Evolutionary conservation across 2,329 filamentous ascomycete genomes (phyloP).

Genomic region (Penicillium oxalicum): DNA sequence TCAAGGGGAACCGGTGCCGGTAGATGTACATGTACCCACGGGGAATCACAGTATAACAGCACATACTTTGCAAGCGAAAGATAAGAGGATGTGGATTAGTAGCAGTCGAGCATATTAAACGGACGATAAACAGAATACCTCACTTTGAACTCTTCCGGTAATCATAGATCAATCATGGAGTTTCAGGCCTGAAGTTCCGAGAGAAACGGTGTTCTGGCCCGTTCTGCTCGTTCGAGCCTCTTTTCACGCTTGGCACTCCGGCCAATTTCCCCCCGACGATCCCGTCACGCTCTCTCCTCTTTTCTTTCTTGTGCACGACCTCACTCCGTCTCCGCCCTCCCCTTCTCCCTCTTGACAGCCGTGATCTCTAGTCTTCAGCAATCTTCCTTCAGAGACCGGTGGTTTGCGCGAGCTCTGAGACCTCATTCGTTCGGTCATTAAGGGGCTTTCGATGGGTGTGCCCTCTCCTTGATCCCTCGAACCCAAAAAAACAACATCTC

Average conservation of each 20-base stretch:
- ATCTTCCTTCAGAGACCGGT: neutral
- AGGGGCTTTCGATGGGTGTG: conserved; percentile 19
- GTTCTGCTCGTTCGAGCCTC: conserved; percentile 8
- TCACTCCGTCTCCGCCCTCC: conserved; percentile 9
- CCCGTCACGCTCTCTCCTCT: conserved; percentile 12
- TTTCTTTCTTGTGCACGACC: conserved; percentile 8
- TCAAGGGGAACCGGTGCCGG: too few species aligned
- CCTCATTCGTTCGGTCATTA: conserved; percentile 24
- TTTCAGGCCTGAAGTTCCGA: neutral
- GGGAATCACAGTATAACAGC: too few species aligned
- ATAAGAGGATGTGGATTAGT: too few species aligned
- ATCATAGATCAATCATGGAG: neutral
- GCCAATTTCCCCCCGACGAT: conserved; percentile 13
- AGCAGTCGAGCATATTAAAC: too few species aligned
- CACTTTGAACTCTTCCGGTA: too few species aligned
- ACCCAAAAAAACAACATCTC: neutral
- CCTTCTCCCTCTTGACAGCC: neutral
- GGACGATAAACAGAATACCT: too few species aligned
- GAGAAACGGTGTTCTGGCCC: neutral
- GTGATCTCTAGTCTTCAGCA: too few species aligned
- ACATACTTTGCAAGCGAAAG: too few species aligned
- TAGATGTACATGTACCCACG: neutral
- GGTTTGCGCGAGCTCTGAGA: conserved; percentile 14
- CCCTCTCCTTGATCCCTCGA: conserved; percentile 6
- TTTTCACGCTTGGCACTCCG: conserved; percentile 12